phyloP scores from a whole-genome alignment of 192 early-diverging fungal genomes.

The Rhizophagus prolifer region DNA sequence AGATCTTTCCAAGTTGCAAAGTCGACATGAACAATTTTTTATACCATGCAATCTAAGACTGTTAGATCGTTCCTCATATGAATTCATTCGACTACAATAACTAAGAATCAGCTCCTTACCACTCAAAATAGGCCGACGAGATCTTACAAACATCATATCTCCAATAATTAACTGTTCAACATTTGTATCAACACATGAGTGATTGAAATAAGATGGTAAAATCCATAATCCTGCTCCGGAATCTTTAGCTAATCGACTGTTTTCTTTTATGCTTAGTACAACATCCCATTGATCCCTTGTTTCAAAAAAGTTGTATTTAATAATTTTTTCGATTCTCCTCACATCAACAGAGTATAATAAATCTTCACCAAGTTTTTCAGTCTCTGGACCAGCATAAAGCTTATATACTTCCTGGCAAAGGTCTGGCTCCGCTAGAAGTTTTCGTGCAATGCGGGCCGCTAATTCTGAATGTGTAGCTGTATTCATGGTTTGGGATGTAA shows the following conservation, averaged over 20 bases:
- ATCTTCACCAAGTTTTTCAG: background rate
- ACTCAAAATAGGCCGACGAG: background rate
- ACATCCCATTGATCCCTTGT: background rate
- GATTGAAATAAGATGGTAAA: background rate
- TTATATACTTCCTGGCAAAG: background rate
- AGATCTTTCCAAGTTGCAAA: background rate
- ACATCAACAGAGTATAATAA: background rate
- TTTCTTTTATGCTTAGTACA: background rate
- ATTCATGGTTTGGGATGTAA: background rate
- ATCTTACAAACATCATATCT: slow-evolving; percentile 6
- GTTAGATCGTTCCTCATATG: background rate
- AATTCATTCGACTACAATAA: background rate
- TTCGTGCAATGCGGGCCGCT: background rate
- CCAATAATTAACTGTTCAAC: background rate
- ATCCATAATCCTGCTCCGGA: background rate
- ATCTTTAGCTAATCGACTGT: background rate
- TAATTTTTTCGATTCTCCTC: slow-evolving; percentile 1
- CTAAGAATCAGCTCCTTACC: background rate
- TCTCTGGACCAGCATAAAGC: background rate
- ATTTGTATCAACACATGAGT: slow-evolving; percentile 14
- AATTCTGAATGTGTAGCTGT: background rate
- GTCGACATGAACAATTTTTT: background rate
- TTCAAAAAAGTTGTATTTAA: slow-evolving; percentile 2
- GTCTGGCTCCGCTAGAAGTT: background rate
- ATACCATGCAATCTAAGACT: background rate